Conservation (phyloP, 257 asterid species). For the Solanum gracilifrons region DNA sequence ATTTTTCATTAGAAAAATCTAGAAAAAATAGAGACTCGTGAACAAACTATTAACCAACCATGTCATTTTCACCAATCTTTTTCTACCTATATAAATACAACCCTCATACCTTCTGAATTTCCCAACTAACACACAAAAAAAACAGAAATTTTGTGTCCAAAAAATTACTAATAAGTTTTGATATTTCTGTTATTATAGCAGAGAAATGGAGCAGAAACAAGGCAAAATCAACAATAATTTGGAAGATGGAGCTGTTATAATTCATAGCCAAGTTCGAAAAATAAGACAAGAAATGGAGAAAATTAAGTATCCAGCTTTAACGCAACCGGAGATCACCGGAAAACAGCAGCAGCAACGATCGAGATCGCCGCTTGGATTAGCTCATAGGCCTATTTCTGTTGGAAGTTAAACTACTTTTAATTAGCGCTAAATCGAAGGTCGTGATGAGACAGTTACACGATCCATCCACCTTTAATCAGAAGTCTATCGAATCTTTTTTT, state of each 20-base stretch:
- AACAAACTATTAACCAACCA: slow-evolving; percentile 4
- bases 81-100: slow-evolving; percentile 20
- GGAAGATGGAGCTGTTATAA: slow-evolving; percentile 24
- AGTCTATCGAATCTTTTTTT: neutral
- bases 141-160: neutral
- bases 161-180: neutral
- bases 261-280: slow-evolving; percentile 62
- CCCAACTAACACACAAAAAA: neutral
- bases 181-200: neutral
- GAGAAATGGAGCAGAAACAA: neutral
- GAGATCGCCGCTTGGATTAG: slow-evolving; percentile 60
- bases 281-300: slow-evolving; percentile 67
- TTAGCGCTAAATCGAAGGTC: neutral
- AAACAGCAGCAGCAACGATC: slow-evolving; percentile 26
- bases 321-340: slow-evolving; percentile 42
- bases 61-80: neutral
- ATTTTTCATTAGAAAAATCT: neutral
- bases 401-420: slow-evolving; percentile 14
- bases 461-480: neutral
- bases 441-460: neutral
- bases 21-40: neutral
- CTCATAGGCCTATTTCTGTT: slow-evolving; percentile 37
- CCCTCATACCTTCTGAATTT: neutral
- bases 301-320: slow-evolving; percentile 29
- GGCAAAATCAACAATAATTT: neutral